Evolutionary conservation across 169 alveolate genomes (phyloP), one percentile per base, ranked within the genome.

Genomic region (Besnoitia besnoiti): DNA sequence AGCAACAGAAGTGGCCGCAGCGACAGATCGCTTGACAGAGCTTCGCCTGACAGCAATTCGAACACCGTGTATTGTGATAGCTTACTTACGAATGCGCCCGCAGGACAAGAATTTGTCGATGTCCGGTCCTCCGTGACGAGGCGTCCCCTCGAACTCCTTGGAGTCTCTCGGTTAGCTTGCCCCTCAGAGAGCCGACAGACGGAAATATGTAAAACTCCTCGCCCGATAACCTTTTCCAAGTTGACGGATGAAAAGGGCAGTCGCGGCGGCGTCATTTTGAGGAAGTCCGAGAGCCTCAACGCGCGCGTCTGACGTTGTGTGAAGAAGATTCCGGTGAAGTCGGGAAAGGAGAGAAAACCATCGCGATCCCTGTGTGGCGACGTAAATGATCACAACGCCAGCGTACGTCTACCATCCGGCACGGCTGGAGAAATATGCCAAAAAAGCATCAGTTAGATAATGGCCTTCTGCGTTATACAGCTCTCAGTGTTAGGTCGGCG

Each of bases 271-370:
- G 87, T 39, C 37, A 77, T 37, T 4, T 30, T 8, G 87, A 37
- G 19, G 59, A 77, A 77, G 55, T 77, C 61, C 39, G 61, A 35
- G n/a, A 77, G 61, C 50, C 87, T 51, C 37, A 77, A 30, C 12
- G 5, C 40, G 62, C 87, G 87, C 87, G 40, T 14, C 59, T 77
- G 61, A 35, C 40, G n/a, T 3, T 51, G 62, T 33, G 37, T 16
- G 59, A 77, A 77, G 37, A 77, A 77, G 40, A 77, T 77, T n/a
- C 87, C 87, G 40, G 59, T 59, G 21, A 77, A 77, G 59, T 77
- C 87, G 40, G 59, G 55, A 40, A 77, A 44, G 40, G 87, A 77
- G n/a, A 77, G 87, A 35, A 77, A 77, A 10, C 87, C 87, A 35
- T 77, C 87, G 47, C 59, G 87, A 59, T 77, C 87, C 59, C 87